These are phyloP conservation scores for Populus hybrid DNA, from an alignment of 441 rosid species.

Conservation along the genomic window DNA sequence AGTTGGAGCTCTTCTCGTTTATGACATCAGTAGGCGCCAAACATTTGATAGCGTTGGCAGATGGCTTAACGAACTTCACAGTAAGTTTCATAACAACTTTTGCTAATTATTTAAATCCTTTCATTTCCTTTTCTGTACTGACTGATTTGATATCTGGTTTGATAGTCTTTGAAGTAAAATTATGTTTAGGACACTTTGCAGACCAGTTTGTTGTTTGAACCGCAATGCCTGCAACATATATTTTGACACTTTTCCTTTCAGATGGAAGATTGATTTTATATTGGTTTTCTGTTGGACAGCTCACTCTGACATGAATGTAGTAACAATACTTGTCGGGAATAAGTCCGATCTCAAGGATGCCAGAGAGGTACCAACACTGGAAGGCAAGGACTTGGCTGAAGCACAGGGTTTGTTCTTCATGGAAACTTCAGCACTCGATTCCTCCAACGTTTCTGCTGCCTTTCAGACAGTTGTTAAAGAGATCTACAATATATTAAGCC, in stretches of 20 bases:
- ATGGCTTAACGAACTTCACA: slow-evolving; percentile 64
- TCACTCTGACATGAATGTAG: slow-evolving; percentile 74
- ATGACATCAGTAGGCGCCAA: slow-evolving; percentile 52
- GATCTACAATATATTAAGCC: slow-evolving; percentile 80
- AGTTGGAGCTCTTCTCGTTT: slow-evolving; percentile 66
- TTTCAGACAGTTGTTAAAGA: slow-evolving; percentile 85
- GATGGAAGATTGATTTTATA: slow-evolving; percentile 7
- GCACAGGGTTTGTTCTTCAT: slow-evolving; percentile 82
- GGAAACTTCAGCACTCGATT: slow-evolving; percentile 92
- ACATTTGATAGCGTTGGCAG: slow-evolving; percentile 54
- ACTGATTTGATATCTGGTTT: slow-evolving; percentile 1
- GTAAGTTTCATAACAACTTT: slow-evolving; percentile 31
- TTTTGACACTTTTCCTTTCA: neutral
- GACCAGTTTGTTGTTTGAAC: neutral
- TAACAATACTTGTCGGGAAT: slow-evolving; percentile 90
- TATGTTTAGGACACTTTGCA: neutral
- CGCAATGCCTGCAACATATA: neutral
- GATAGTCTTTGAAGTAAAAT: neutral
- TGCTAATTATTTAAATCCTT: neutral
- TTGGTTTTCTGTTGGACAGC: slow-evolving; percentile 38
- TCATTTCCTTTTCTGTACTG: neutral
- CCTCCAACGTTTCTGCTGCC: slow-evolving; percentile 79
- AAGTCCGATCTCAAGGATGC: slow-evolving; percentile 81
- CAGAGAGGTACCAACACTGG: slow-evolving; percentile 69
- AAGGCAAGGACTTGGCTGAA: slow-evolving; percentile 82